Percentiles rank a stretch among this genome's conserved stretches.
Evolutionary conservation across 2,329 filamentous ascomycete genomes (phyloP).

Genomic region (Claviceps capensis): DNA sequence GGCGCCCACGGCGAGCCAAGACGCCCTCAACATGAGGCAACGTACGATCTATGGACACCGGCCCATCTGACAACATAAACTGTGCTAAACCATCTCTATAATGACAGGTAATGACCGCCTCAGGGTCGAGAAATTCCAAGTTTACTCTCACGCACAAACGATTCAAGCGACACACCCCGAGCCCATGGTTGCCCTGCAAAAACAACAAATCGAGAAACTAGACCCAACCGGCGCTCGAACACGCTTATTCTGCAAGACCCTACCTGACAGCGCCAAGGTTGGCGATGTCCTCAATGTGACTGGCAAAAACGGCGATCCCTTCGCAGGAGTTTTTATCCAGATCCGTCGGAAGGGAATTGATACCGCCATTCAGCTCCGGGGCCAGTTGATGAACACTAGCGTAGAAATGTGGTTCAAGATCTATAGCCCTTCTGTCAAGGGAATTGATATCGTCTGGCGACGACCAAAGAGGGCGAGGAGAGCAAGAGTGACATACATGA

Average conservation of each 20-base stretch:
- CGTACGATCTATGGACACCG: slow-evolving; percentile 17
- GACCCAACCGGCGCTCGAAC: slow-evolving; percentile 77
- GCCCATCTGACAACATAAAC: too few species aligned
- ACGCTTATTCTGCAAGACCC: slow-evolving; percentile 64
- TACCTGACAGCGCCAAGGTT: slow-evolving; percentile 64
- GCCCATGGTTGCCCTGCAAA: slow-evolving; percentile 53
- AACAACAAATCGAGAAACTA: slow-evolving; percentile 56
- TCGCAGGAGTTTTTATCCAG: slow-evolving; percentile 75
- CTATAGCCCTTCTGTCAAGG: slow-evolving; percentile 77
- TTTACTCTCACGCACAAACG: slow-evolving; percentile 43
- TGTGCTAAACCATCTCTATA: slow-evolving; percentile 8
- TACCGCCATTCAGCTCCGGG: slow-evolving; percentile 74
- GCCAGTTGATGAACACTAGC: slow-evolving; percentile 71
- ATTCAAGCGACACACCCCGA: slow-evolving; percentile 44
- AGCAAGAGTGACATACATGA: slow-evolving; percentile 82
- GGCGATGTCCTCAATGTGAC: slow-evolving; percentile 90
- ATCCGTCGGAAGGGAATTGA: slow-evolving; percentile 82
- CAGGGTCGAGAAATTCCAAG: slow-evolving; percentile 29
- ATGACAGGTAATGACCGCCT: slow-evolving; percentile 19
- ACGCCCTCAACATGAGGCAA: slow-evolving; percentile 19
- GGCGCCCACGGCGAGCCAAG: slow-evolving; percentile 10
- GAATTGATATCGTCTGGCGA: slow-evolving; percentile 87
- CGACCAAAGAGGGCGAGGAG: slow-evolving; percentile 72
- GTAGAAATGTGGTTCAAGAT: slow-evolving; percentile 98
- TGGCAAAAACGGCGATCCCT: slow-evolving; percentile 68